These are phyloP conservation scores for Excoecaria cochinchinensis DNA, from an alignment of 345 rosid species.

Conservation along the genomic window DNA sequence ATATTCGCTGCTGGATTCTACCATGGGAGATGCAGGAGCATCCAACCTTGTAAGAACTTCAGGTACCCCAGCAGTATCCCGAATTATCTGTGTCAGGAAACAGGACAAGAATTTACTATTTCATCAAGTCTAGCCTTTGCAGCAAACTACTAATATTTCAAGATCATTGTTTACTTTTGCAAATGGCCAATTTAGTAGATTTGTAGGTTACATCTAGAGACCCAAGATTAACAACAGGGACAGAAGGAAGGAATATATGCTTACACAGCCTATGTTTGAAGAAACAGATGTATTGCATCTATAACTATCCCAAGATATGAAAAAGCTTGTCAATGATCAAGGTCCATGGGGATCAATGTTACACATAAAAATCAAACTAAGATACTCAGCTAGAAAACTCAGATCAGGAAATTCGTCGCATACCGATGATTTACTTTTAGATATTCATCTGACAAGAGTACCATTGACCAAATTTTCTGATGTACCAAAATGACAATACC, in stretches of 20 bases:
- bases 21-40: constrained; percentile 37
- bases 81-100: constrained; percentile 54
- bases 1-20: constrained; percentile 50
- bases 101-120: background rate
- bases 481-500: background rate
- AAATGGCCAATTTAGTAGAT: background rate
- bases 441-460: background rate
- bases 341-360: background rate
- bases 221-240: background rate
- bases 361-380: background rate
- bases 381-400: background rate
- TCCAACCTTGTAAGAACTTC: constrained; percentile 88
- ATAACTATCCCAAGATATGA: background rate
- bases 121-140: background rate
- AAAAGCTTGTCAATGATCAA: background rate
- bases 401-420: background rate
- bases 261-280: background rate
- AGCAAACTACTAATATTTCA: constrained; percentile 2
- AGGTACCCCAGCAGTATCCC: constrained; percentile 71
- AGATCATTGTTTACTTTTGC: background rate
- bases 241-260: background rate
- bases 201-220: background rate
- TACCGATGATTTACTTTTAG: background rate
- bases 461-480: background rate
- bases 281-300: background rate